Evolutionary conservation across 257 asterid genomes (phyloP), one percentile per base, ranked within the genome.

Genomic region (Oldenlandia corymbosa): DNA sequence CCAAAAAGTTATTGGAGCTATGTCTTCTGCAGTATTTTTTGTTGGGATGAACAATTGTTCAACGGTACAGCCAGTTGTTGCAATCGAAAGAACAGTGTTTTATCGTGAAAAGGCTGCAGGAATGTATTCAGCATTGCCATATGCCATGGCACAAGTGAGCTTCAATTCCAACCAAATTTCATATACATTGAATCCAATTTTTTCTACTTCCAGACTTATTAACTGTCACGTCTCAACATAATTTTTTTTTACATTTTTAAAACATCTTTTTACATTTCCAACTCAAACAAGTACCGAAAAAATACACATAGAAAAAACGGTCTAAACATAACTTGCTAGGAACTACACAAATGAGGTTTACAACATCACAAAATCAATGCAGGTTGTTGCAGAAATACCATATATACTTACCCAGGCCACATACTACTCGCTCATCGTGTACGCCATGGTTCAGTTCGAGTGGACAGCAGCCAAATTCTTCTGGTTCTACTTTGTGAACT

Each of bases 361-460:
- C n/a, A 14, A 32, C 39, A 3, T 57, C 17, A 37, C 3, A 13
- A 10, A 21, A 18, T 6, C 14, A 23, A 1, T 18, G 48, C 83
- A 88, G 95, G 86, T 88, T 78, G 87, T 83, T 5, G 84, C 84
- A 34, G 96, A 88, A 81, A 76, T 75, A 0, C 73, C 79, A 39
- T 88, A 88, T 55, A 67, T 84, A 5, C 58, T 78, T 0, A 51
- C 84, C 51, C 97, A 86, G 43, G 86, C 93, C 0, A 75, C 86
- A 23, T 9, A 86, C 21, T 89, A 89, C 71, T 84, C 88, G 70
- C 80, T 89, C 18, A 34, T 89, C 63, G 86, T 89, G n/a, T 89
- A 83, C 80, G 52, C 88, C 0, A 89, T 89, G 97, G 84, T 86
- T 20, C 95, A 95, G 41, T 89, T 89, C 79, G 73, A 81, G 2